phyloP scores from a whole-genome alignment of 306 rosid species.

The Quercus wislizeni region DNA sequence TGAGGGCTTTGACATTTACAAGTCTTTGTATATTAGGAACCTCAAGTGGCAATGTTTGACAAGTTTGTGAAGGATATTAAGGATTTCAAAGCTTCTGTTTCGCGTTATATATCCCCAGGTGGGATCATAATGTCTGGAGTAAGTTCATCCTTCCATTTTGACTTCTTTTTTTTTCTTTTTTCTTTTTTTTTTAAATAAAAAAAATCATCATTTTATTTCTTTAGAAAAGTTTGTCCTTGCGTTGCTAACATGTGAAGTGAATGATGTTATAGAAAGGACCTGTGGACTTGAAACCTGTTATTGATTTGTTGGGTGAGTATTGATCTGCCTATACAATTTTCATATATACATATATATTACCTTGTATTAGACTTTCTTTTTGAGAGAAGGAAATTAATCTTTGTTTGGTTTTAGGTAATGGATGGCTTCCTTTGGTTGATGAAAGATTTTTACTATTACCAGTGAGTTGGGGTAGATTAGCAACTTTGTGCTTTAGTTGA shows the following conservation, averaged over 20 bases:
- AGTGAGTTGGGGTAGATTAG: neutral
- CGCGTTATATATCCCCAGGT: no score
- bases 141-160: no score
- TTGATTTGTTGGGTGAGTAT: constrained; percentile 43
- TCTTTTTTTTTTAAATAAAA: no score
- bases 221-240: neutral
- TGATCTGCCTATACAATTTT: neutral
- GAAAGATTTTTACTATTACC: neutral
- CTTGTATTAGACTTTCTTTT: neutral
- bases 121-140: no score
- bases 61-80: no score
- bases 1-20: no score
- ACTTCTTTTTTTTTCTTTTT: no score
- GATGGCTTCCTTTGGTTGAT: neutral
- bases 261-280: neutral
- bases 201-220: neutral
- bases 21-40: no score
- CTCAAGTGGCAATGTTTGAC: no score
- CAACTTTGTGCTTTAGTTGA: neutral
- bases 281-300: constrained; percentile 34
- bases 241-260: constrained; percentile 1
- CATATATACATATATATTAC: neutral
- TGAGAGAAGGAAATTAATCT: neutral
- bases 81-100: no score
- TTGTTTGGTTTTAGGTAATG: neutral